phyloP scores from a whole-genome alignment of 805 yeast genomes.

The Wickerhamomyces chambardii region DNA sequence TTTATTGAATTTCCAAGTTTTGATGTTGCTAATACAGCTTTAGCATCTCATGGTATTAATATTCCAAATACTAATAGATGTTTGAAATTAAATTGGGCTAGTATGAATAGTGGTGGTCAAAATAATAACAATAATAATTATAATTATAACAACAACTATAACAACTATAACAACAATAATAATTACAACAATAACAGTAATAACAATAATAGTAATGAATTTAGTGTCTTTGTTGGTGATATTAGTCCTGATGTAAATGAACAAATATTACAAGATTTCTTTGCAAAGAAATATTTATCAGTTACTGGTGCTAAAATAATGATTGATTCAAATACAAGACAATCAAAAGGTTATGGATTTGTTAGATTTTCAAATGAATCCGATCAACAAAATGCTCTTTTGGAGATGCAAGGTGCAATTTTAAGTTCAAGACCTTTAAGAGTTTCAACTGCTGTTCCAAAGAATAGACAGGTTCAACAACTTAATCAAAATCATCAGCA shows the following conservation, averaged over 20 bases:
- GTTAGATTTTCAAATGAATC: slow-evolving; percentile 61
- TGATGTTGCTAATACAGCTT: slow-evolving; percentile 55
- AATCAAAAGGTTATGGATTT: slow-evolving; percentile 83
- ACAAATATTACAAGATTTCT: slow-evolving; percentile 49
- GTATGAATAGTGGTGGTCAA: slow-evolving; percentile 31
- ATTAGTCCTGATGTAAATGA: slow-evolving; percentile 69
- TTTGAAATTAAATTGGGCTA: slow-evolving; percentile 78
- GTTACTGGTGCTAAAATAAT: slow-evolving; percentile 72
- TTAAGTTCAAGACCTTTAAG: slow-evolving; percentile 71
- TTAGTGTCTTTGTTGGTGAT: slow-evolving; percentile 82
- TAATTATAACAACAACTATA: slow-evolving; percentile 14
- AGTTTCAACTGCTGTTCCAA: slow-evolving; percentile 61
- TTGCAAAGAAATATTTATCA: slow-evolving; percentile 63
- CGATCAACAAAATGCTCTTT: slow-evolving; percentile 63
- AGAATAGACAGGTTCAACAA: slow-evolving; percentile 22
- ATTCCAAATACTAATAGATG: slow-evolving; percentile 54
- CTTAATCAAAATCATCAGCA: slow-evolving; percentile 10
- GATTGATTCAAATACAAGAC: slow-evolving; percentile 61
- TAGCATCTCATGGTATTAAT: slow-evolving; percentile 55
- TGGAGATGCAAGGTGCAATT: slow-evolving; percentile 75
- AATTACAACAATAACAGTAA: slow-evolving; percentile 3
- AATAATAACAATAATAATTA: slow-evolving; percentile 10
- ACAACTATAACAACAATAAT: background rate
- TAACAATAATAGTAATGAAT: slow-evolving; percentile 25
- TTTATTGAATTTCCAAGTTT: slow-evolving; percentile 65